phyloP scores from a whole-genome alignment of 2,329 filamentous ascomycete species.

The Epichloe scottii region DNA sequence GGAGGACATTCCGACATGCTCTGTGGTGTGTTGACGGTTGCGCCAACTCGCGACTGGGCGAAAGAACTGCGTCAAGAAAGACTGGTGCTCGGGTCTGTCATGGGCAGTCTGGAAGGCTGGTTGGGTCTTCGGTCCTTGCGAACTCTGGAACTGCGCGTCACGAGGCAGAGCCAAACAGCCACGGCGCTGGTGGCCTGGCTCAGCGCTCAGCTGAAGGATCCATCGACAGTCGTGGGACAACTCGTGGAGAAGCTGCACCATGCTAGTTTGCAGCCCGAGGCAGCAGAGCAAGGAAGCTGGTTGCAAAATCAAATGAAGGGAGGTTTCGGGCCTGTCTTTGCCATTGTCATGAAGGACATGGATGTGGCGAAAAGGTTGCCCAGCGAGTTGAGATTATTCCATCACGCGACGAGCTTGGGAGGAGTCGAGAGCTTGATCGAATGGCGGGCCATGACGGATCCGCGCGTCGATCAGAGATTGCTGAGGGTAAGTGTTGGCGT shows the following conservation, averaged over 20 bases:
- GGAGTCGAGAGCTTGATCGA: conserved; percentile 94
- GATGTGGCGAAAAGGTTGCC: conserved; percentile 57
- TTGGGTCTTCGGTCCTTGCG: conserved; percentile 75
- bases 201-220: conserved; percentile 29
- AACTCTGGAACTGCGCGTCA: conserved; percentile 73
- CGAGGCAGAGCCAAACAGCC: conserved; percentile 62
- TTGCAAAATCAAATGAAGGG: conserved; percentile 77
- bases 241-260: conserved; percentile 56
- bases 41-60: conserved; percentile 45
- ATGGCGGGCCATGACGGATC: conserved; percentile 86
- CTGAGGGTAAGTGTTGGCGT: conserved; percentile 77
- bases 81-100: conserved; percentile 65
- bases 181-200: conserved; percentile 62
- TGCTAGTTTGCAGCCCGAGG: conserved; percentile 63
- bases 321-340: conserved; percentile 83
- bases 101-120: conserved; percentile 89
- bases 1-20: conserved; percentile 92
- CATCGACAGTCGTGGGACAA: conserved; percentile 30
- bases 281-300: conserved; percentile 51
- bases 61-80: conserved; percentile 52
- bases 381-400: conserved; percentile 68
- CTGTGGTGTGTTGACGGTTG: conserved; percentile 67
- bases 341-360: conserved; percentile 51
- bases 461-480: conserved; percentile 55
- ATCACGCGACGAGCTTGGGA: conserved; percentile 87